These are phyloP conservation scores for Phytophthora constricta DNA, from an alignment of 352 stramenopile species.

Conservation along the genomic window DNA sequence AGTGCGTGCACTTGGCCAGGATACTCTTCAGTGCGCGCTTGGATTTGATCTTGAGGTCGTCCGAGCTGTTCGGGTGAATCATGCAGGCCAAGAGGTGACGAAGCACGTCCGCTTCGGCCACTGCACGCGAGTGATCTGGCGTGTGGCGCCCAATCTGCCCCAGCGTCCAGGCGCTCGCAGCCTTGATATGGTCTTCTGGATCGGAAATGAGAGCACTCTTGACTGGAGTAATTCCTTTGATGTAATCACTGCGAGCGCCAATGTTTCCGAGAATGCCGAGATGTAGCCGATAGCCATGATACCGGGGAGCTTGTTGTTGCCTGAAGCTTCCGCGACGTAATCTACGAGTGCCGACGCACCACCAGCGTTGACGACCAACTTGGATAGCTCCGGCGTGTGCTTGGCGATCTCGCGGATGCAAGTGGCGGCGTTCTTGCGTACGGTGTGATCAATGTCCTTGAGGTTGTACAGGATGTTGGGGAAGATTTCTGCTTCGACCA, in stretches of 20 bases:
- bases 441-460: conserved; percentile 94
- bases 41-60: conserved; percentile 94
- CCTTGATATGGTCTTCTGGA: conserved; percentile 96
- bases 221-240: conserved; percentile 92
- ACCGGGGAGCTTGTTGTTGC: conserved; percentile 94
- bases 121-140: conserved; percentile 91
- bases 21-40: conserved; percentile 95
- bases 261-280: conserved; percentile 94
- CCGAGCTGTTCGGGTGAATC: conserved; percentile 91
- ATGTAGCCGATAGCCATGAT: conserved; percentile 97
- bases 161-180: conserved; percentile 94
- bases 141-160: conserved; percentile 95
- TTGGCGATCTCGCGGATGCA: conserved; percentile 96
- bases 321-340: conserved; percentile 90
- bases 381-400: conserved; percentile 95
- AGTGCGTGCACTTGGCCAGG: conserved; percentile 94
- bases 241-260: conserved; percentile 94
- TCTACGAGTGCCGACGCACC: conserved; percentile 94
- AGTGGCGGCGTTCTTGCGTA: conserved; percentile 96
- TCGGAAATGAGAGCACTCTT: conserved; percentile 94
- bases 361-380: conserved; percentile 96
- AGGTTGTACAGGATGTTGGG: conserved; percentile 95
- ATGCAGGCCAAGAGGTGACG: conserved; percentile 94
- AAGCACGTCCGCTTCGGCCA: conserved; percentile 94
- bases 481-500: conserved; percentile 97